A percentile compares a stretch with the other conserved stretches of the same genome.
phyloP scores from a whole-genome alignment of 2,329 filamentous ascomycete genomes.

The Cercospora nicotianae region DNA sequence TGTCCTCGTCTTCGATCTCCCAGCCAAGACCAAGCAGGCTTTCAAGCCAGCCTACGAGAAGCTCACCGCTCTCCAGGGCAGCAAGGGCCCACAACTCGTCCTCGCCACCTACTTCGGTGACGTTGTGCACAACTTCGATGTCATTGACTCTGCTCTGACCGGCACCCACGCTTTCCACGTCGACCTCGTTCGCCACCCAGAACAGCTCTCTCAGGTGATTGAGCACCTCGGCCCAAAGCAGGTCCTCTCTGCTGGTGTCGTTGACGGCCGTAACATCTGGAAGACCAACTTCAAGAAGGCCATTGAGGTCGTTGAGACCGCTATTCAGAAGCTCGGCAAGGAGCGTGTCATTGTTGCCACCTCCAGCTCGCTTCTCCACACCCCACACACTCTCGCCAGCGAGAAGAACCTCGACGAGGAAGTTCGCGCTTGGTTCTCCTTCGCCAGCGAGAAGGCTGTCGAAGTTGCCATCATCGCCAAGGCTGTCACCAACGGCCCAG shows the following conservation, averaged over 20 bases:
- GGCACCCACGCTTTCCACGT: constrained; percentile 84
- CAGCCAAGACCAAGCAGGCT: constrained; percentile 84
- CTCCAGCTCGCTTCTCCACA: constrained; percentile 96
- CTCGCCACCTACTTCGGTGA: constrained; percentile 99
- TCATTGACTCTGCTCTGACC: constrained; percentile 67
- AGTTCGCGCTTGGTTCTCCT: constrained; percentile 97
- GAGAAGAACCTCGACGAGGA: constrained; percentile 98
- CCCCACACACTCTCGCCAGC: constrained; percentile 93
- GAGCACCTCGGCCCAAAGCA: constrained; percentile 83
- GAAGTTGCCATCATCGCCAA: constrained; percentile 94
- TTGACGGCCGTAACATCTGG: constrained; percentile 99
- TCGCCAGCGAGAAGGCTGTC: constrained; percentile 88
- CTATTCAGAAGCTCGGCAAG: constrained; percentile 94
- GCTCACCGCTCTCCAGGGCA: constrained; percentile 67
- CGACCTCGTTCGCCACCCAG: constrained; percentile 96
- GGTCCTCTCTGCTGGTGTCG: constrained; percentile 89
- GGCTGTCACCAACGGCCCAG: constrained; percentile 90
- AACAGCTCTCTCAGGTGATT: constrained; percentile 88
- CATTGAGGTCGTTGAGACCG: constrained; percentile 85
- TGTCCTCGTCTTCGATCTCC: constrained; percentile 90
- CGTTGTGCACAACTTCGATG: constrained; percentile 97
- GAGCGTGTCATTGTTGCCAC: constrained; percentile 96
- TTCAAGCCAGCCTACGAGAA: constrained; percentile 98
- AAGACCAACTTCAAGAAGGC: constrained; percentile 99
- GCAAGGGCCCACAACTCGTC: constrained; percentile 81